Evolutionary conservation across 441 rosid genomes (phyloP), one percentile per base, ranked within the genome.

Genomic region (Populus hybrid): DNA sequence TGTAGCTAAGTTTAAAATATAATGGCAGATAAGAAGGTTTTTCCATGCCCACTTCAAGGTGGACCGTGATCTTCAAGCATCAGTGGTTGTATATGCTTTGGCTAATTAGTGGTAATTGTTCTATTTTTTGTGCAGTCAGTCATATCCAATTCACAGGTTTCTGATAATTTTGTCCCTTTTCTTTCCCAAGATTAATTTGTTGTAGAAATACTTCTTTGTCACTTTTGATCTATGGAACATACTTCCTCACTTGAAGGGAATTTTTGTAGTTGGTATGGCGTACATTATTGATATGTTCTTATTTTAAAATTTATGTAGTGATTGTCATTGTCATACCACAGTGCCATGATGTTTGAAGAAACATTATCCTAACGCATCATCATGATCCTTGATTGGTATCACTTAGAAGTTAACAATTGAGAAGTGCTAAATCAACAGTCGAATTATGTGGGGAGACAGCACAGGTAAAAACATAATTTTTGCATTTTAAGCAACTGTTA

Each of bases 31-130:
- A 6, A 87, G 73, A 81, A 86, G 93, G 83, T 95, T 91, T 79
- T 91, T 93, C 88, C 97, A 91, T 83, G 87, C 97, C 50, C 97
- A 95, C 82, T 95, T 95, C 87, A 90, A 89, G 83, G 99, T 93
- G 75, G 97, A 91, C 77, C 90, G 95, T 12, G 91, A 90, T 82
- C 95, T 92, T 81, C 99, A 91, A 83, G 85, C 97, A 64, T 89
- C 97, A 11, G 95, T 93, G 26, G 90, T 82, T 42, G 79, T 95
- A 30, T 93, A 89, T 78, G 82, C 90, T 63, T 75, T 38, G 78
- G 79, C 79, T 28, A 65, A 82, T 38, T 34, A 66, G 59, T 75
- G 73, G 71, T 57, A 9, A 42, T 66, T 66, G 72, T 0, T 54
- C 9, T 16, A 16, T 1, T 54, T 73, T 69, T 69, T 64, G 54